Percentiles rank a stretch among this genome's conserved stretches.
These are phyloP conservation scores for Corymbia citriodora DNA, from an alignment of 441 rosid species.

Conservation along the genomic window DNA sequence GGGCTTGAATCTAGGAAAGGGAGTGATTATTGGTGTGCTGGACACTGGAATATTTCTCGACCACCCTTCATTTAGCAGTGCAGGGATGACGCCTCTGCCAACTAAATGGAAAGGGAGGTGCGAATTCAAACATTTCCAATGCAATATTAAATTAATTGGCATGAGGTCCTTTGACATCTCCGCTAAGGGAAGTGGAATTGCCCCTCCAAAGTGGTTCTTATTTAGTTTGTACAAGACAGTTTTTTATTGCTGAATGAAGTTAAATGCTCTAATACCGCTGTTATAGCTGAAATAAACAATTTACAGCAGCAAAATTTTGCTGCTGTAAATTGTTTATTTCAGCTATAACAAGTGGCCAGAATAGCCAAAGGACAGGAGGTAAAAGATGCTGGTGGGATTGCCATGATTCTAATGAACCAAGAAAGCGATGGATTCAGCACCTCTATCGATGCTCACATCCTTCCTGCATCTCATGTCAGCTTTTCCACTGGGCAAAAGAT, in stretches of 20 bases:
- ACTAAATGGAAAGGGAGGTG: conserved; percentile 58
- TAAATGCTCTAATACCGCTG: too few species aligned
- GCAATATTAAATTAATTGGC: conserved; percentile 42
- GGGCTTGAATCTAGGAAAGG: conserved; percentile 28
- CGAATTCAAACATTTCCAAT: conserved; percentile 22
- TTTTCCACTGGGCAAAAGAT: conserved; percentile 27
- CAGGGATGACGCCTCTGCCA: conserved; percentile 40
- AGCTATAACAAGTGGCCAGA: background rate
- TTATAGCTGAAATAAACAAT: too few species aligned
- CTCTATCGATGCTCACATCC: conserved; percentile 29
- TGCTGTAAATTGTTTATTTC: too few species aligned
- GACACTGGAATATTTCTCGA: conserved; percentile 31
- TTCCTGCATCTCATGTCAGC: conserved; percentile 45
- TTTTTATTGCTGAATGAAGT: too few species aligned
- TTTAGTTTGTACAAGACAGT: too few species aligned
- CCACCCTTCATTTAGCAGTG: conserved; percentile 40
- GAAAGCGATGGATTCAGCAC: conserved; percentile 15
- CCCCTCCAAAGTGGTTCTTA: background rate
- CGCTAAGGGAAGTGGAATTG: conserved; percentile 4
- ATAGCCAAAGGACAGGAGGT: conserved; percentile 26
- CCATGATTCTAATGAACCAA: conserved; percentile 27
- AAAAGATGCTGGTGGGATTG: conserved; percentile 28
- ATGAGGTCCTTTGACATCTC: conserved; percentile 26
- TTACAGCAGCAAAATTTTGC: too few species aligned
- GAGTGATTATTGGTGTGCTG: conserved; percentile 34